Conservation (phyloP, 2,329 filamentous ascomycete genomes). For the Fusarium goolgardi region DNA sequence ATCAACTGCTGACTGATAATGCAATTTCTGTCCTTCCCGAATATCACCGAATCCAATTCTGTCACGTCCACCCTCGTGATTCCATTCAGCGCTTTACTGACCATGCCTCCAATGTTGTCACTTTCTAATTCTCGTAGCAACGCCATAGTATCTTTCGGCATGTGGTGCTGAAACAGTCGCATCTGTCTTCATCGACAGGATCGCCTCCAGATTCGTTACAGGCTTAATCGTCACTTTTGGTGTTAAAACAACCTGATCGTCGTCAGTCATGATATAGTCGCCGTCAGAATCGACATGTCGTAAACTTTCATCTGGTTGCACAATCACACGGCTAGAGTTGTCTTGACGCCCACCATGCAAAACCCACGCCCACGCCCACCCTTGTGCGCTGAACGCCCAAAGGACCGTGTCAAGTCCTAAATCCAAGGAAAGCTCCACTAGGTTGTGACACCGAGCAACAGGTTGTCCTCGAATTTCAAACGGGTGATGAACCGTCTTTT, state of each 20-base stretch:
- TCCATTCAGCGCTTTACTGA: slow-evolving; percentile 49
- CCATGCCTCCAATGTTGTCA: slow-evolving; percentile 37
- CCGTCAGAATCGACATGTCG: slow-evolving; percentile 49
- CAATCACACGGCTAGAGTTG: slow-evolving; percentile 31
- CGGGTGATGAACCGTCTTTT: slow-evolving; percentile 40
- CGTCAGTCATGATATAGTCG: slow-evolving; percentile 47
- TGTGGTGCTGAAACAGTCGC: slow-evolving; percentile 7
- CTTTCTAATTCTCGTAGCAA: slow-evolving; percentile 27
- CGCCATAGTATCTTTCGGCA: slow-evolving; percentile 26
- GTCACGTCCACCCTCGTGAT: slow-evolving; percentile 54
- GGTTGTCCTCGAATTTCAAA: slow-evolving; percentile 49
- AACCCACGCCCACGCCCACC: slow-evolving; percentile 51
- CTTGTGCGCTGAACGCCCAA: slow-evolving; percentile 52
- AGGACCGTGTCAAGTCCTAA: slow-evolving; percentile 51
- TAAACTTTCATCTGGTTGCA: slow-evolving; percentile 51
- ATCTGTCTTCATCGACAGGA: slow-evolving; percentile 8
- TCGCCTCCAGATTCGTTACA: slow-evolving; percentile 6
- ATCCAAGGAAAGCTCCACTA: slow-evolving; percentile 51
- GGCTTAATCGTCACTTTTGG: slow-evolving; percentile 19
- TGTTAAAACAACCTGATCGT: slow-evolving; percentile 4
- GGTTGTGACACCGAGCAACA: slow-evolving; percentile 48
- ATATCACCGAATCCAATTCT: slow-evolving; percentile 16
- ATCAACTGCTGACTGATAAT: slow-evolving; percentile 23
- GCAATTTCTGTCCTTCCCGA: slow-evolving; percentile 31
- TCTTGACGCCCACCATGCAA: slow-evolving; percentile 43